Conservation (phyloP, 2,329 filamentous ascomycete genomes). For the Aspergillus caelatus region DNA sequence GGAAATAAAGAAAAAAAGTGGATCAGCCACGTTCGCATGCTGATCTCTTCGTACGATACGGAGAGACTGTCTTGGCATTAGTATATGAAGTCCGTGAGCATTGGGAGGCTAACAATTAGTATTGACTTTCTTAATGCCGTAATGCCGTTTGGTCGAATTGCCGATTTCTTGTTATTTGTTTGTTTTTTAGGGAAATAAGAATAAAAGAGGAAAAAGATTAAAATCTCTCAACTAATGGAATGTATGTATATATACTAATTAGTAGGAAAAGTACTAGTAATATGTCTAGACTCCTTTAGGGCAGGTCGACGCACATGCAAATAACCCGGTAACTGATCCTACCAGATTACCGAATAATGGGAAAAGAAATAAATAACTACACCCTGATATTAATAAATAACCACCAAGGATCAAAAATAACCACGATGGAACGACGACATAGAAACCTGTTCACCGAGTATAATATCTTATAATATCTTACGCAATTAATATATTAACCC, state of each 20-base stretch:
- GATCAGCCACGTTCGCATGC: slow-evolving; percentile 13
- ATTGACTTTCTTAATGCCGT: background rate
- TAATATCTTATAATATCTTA: slow-evolving; percentile 8
- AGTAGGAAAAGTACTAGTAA: background rate
- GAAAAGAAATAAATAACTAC: background rate
- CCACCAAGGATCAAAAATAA: slow-evolving; percentile 4
- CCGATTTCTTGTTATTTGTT: background rate
- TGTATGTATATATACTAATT: background rate
- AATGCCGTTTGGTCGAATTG: background rate
- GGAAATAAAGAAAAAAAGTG: slow-evolving; percentile 7
- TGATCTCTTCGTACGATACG: slow-evolving; percentile 5
- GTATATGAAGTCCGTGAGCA: slow-evolving; percentile 4
- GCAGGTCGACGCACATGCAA: background rate
- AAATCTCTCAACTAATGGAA: background rate
- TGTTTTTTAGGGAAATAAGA: too few species aligned
- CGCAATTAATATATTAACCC: slow-evolving; percentile 13
- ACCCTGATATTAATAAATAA: slow-evolving; percentile 1
- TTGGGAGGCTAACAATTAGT: background rate
- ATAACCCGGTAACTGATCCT: slow-evolving; percentile 2
- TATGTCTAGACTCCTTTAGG: background rate
- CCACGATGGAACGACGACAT: slow-evolving; percentile 1
- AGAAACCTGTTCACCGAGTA: slow-evolving; percentile 1
- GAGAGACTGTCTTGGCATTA: slow-evolving; percentile 3
- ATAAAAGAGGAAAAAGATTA: too few species aligned
- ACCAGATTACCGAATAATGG: background rate